Evolutionary conservation across 2,329 filamentous ascomycete genomes (phyloP).

Genomic region (Diaporthe sp.): DNA sequence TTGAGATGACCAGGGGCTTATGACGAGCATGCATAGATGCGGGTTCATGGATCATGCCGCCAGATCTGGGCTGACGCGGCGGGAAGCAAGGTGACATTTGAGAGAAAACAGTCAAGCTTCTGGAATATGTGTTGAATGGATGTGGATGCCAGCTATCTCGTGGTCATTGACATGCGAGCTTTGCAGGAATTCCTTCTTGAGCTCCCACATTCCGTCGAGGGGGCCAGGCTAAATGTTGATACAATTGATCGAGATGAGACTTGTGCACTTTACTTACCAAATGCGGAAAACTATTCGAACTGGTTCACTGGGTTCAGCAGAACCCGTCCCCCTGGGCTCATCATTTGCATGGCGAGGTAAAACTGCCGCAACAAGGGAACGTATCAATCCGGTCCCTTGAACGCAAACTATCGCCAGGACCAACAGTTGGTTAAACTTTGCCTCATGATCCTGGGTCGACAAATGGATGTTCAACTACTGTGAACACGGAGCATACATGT

Average conservation of each 20-base stretch:
- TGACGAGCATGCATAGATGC: background rate
- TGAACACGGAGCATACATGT: background rate
- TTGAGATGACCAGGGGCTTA: conserved; percentile 3
- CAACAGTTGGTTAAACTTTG: background rate
- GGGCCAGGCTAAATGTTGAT: background rate
- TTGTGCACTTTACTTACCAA: background rate
- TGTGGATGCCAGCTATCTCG: background rate
- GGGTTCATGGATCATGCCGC: background rate
- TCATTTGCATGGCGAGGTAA: background rate
- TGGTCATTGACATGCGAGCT: background rate
- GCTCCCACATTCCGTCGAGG: background rate
- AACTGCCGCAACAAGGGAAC: background rate
- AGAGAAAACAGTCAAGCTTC: background rate
- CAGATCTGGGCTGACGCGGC: background rate
- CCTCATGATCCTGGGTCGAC: background rate
- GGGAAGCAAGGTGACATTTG: background rate
- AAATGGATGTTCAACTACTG: background rate
- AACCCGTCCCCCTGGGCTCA: background rate
- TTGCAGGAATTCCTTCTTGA: background rate
- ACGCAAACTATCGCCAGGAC: background rate
- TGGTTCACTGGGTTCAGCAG: too few species aligned
- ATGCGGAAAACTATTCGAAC: background rate
- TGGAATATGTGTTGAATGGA: background rate
- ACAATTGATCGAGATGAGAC: background rate
- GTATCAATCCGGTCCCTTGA: conserved; percentile 9